phyloP scores from a whole-genome alignment of 1,284 basidiomycete genomes.

The Sutorius eximius region DNA sequence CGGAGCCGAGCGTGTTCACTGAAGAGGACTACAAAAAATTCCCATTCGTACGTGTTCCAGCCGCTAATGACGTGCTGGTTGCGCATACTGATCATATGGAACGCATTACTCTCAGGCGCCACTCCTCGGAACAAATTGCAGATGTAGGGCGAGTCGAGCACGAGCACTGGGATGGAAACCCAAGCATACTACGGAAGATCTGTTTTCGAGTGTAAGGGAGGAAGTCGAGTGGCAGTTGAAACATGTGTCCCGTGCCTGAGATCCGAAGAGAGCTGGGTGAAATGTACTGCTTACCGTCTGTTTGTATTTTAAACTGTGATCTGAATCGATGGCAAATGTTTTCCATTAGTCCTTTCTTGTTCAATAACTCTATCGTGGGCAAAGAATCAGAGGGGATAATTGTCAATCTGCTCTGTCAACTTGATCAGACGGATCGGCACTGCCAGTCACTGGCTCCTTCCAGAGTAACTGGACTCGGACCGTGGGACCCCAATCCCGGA shows the following conservation, averaged over 20 bases:
- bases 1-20: conserved; percentile 35
- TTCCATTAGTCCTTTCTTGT: not conserved
- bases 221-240: conserved; percentile 40
- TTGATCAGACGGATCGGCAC: too few relatives aligned
- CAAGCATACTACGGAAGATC: conserved; percentile 43
- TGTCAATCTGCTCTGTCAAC: too few relatives aligned
- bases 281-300: not conserved
- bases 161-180: conserved; percentile 60
- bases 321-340: not conserved
- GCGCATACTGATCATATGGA: not conserved
- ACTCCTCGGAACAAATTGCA: conserved; percentile 53
- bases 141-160: conserved; percentile 48
- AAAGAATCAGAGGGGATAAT: too few relatives aligned
- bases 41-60: conserved; percentile 10
- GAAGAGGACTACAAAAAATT: conserved; percentile 36
- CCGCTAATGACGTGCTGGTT: not conserved
- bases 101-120: conserved; percentile 29
- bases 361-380: not conserved
- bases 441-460: too few relatives aligned
- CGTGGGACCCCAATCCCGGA: too few relatives aligned
- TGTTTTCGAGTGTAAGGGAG: conserved; percentile 45
- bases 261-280: too few relatives aligned
- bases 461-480: too few relatives aligned
- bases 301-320: not conserved
- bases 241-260: not conserved